Conservation (phyloP, 768 basidiomycete species). For the Sporobolomyces phaffii region DNA sequence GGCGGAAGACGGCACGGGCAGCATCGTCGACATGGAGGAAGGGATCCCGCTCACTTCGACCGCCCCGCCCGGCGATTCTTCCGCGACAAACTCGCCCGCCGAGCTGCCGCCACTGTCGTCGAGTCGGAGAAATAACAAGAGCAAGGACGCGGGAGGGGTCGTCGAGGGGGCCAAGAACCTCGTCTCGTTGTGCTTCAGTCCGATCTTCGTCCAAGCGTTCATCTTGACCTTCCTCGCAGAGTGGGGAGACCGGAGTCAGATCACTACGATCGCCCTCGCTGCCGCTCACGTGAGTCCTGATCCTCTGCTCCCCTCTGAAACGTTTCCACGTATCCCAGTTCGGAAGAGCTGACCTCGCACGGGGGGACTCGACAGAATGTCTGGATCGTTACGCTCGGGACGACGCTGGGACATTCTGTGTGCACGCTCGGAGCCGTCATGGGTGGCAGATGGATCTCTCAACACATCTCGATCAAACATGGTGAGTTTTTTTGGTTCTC, state of each 20-base stretch:
- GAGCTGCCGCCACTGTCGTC: neutral
- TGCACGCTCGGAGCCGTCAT: conserved; percentile 87
- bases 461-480: conserved; percentile 90
- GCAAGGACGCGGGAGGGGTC: conserved; percentile 37
- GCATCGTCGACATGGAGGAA: conserved; percentile 67
- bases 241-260: conserved; percentile 97
- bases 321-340: neutral
- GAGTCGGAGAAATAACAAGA: neutral
- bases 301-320: neutral
- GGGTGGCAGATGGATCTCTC: conserved; percentile 86
- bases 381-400: conserved; percentile 81
- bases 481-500: conserved; percentile 54
- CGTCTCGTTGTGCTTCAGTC: conserved; percentile 72
- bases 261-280: conserved; percentile 90
- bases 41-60: conserved; percentile 51
- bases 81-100: neutral
- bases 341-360: neutral
- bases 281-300: conserved; percentile 78
- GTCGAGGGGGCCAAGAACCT: conserved; percentile 72
- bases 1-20: conserved; percentile 45
- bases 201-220: conserved; percentile 92
- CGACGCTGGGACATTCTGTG: conserved; percentile 74
- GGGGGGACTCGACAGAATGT: conserved; percentile 60
- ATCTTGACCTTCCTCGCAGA: conserved; percentile 95
- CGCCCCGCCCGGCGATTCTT: no score